Percentiles rank a stretch among this genome's conserved stretches.
Evolutionary conservation across 177 flowering plant genomes (phyloP).

Genomic region (Vitis hybrid): DNA sequence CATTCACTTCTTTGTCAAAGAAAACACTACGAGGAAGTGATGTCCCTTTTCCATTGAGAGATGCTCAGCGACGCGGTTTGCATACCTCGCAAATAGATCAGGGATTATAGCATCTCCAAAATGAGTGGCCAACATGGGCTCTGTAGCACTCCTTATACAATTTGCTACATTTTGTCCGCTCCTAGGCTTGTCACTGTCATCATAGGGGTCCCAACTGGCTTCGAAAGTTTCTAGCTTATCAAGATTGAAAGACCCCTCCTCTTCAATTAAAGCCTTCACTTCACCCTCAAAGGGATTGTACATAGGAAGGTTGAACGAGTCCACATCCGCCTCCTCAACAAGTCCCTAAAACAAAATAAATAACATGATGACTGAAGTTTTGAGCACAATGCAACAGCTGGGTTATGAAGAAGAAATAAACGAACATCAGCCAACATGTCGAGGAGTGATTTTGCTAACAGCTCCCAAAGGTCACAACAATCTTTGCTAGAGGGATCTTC

Average conservation of each 20-base stretch:
- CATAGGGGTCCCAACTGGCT: neutral
- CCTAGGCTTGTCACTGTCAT: neutral
- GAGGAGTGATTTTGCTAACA: neutral
- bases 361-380: too few species aligned
- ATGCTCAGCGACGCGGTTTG: neutral
- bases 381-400: neutral
- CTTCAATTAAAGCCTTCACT: neutral
- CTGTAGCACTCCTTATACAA: neutral
- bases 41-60: neutral
- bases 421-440: conserved; percentile 2
- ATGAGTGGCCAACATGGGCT: conserved; percentile 8
- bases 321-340: neutral
- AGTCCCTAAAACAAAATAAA: conserved; percentile 5
- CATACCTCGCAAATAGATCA: conserved; percentile 4
- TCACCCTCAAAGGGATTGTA: conserved; percentile 6
- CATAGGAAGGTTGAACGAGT: conserved; percentile 4
- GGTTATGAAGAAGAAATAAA: neutral
- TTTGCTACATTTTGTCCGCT: conserved; percentile 4
- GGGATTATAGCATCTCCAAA: conserved; percentile 1
- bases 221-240: conserved; percentile 3
- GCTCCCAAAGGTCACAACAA: neutral
- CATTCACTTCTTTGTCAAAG: neutral
- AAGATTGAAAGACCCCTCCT: conserved; percentile 7
- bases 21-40: neutral
- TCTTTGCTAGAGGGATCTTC: conserved; percentile 10